phyloP scores from a whole-genome alignment of 2,329 filamentous ascomycete genomes.

The Periglandula ipomoeae region DNA sequence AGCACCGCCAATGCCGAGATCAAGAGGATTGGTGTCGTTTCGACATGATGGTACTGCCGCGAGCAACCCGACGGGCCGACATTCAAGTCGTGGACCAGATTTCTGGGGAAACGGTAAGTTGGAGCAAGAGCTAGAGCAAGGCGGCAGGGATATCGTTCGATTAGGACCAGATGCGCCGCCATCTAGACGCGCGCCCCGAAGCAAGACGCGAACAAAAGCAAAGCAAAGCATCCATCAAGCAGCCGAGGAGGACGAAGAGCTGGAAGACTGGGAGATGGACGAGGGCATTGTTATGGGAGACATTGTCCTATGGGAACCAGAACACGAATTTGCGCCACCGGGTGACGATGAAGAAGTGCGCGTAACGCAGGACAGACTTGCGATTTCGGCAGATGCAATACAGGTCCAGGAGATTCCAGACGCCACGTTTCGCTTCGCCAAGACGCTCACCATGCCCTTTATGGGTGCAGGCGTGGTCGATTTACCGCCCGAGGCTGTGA shows the following conservation, averaged over 20 bases:
- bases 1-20: constrained; percentile 46
- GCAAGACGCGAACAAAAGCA: constrained; percentile 20
- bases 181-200: constrained; percentile 15
- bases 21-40: constrained; percentile 44
- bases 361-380: constrained; percentile 45
- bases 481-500: constrained; percentile 71
- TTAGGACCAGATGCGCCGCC: constrained; percentile 48
- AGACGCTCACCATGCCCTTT: constrained; percentile 75
- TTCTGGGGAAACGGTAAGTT: constrained; percentile 71
- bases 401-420: constrained; percentile 49
- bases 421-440: constrained; percentile 78
- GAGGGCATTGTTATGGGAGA: constrained; percentile 55
- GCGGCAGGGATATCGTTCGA: constrained; percentile 69
- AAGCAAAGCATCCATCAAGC: constrained; percentile 24
- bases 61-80: constrained; percentile 65
- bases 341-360: constrained; percentile 45
- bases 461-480: constrained; percentile 88
- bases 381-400: constrained; percentile 46
- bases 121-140: constrained; percentile 39
- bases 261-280: constrained; percentile 64
- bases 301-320: constrained; percentile 54
- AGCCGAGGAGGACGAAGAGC: constrained; percentile 40
- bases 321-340: constrained; percentile 44
- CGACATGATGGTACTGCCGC: constrained; percentile 41
- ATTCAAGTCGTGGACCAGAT: constrained; percentile 67